A percentile compares a stretch with the other conserved stretches of the same genome.
phyloP scores from a whole-genome alignment of 2,329 filamentous ascomycete species.

The Fusarium subtropicale region DNA sequence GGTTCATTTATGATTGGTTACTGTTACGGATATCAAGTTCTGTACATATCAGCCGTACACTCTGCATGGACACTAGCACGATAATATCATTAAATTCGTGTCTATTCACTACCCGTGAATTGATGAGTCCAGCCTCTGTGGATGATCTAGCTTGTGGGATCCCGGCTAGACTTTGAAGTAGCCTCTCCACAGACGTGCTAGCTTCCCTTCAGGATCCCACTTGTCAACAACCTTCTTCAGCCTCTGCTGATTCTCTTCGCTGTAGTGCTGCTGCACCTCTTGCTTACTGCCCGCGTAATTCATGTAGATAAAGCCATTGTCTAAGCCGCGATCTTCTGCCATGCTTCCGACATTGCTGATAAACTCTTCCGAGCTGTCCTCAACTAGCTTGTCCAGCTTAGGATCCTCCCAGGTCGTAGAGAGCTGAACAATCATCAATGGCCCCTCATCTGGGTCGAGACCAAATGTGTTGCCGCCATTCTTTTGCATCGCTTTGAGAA shows the following conservation, averaged over 20 bases:
- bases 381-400: background rate
- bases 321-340: slow-evolving; percentile 49
- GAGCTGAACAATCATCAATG: slow-evolving; percentile 16
- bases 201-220: slow-evolving; percentile 54
- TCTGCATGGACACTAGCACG: background rate
- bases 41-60: background rate
- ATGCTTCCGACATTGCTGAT: slow-evolving; percentile 22
- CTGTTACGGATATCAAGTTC: background rate
- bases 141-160: background rate
- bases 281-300: slow-evolving; percentile 60
- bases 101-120: background rate
- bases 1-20: background rate
- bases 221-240: slow-evolving; percentile 49
- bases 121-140: background rate
- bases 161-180: slow-evolving; percentile 50
- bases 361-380: slow-evolving; percentile 34
- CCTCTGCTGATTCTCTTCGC: slow-evolving; percentile 52
- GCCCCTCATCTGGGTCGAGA: background rate
- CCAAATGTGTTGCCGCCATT: slow-evolving; percentile 19
- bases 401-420: slow-evolving; percentile 17
- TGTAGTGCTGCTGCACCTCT: slow-evolving; percentile 56
- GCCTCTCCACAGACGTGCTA: slow-evolving; percentile 53
- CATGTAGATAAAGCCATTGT: slow-evolving; percentile 57
- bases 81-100: background rate
- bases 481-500: slow-evolving; percentile 18